phyloP scores from a whole-genome alignment of 768 basidiomycete species.

The Tylopilus sp. region DNA sequence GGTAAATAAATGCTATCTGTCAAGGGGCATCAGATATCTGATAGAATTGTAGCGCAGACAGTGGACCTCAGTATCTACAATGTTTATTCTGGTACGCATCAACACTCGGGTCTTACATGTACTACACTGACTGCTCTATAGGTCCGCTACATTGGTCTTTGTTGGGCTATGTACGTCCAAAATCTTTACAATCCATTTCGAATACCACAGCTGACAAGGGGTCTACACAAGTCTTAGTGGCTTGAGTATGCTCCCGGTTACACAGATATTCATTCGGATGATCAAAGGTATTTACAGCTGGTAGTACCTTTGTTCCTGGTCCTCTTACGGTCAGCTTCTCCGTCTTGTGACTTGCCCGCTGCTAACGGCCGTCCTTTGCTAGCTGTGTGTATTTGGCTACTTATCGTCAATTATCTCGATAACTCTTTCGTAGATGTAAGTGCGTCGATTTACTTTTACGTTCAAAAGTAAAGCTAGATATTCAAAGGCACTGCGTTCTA shows the following conservation, averaged over 20 bases:
- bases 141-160: conserved; percentile 8
- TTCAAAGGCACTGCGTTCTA: background rate
- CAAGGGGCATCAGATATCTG: background rate
- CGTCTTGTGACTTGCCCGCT: background rate
- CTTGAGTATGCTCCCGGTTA: background rate
- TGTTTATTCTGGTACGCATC: conserved; percentile 5
- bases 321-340: background rate
- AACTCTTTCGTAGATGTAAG: conserved; percentile 7
- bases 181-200: no score
- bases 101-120: background rate
- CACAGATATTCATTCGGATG: background rate
- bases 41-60: background rate
- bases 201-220: background rate
- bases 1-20: background rate
- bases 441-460: background rate
- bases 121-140: background rate
- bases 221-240: background rate
- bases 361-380: background rate
- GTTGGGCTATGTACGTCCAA: conserved; percentile 1
- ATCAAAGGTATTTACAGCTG: background rate
- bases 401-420: background rate
- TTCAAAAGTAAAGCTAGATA: background rate
- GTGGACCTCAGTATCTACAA: conserved; percentile 9
- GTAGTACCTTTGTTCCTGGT: background rate
- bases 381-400: background rate